A percentile compares a stretch with the other conserved stretches of the same genome.
Conservation (phyloP, 306 rosid genomes). For the Trifolium pratense region DNA sequence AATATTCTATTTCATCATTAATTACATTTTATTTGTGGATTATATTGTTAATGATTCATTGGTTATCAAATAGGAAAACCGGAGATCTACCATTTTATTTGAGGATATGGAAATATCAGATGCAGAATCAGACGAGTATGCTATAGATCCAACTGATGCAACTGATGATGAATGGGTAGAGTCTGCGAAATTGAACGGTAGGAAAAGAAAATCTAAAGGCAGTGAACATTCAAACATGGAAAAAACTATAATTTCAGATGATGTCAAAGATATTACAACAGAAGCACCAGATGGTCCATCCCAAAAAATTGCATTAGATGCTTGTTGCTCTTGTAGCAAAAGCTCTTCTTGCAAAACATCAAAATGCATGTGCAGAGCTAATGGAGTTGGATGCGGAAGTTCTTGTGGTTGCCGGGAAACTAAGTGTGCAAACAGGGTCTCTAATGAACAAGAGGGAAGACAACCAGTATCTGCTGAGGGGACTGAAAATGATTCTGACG, state of each 20-base stretch:
- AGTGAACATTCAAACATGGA: slow-evolving; percentile 49
- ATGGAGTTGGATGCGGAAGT: slow-evolving; percentile 62
- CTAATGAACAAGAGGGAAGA: slow-evolving; percentile 34
- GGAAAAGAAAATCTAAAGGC: slow-evolving; percentile 59
- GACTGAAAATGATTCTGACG: slow-evolving; percentile 44
- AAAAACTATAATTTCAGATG: slow-evolving; percentile 35
- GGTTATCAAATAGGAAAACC: slow-evolving; percentile 59
- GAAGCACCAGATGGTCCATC: slow-evolving; percentile 43
- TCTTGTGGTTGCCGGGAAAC: slow-evolving; percentile 71
- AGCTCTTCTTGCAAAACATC: slow-evolving; percentile 76
- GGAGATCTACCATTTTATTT: slow-evolving; percentile 61
- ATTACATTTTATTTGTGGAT: background rate
- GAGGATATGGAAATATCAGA: slow-evolving; percentile 87
- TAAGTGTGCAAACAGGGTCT: slow-evolving; percentile 73
- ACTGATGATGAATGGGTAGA: slow-evolving; percentile 61
- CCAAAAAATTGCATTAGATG: slow-evolving; percentile 39
- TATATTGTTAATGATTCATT: slow-evolving; percentile 16
- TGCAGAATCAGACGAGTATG: slow-evolving; percentile 62
- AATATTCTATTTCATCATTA: background rate
- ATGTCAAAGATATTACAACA: slow-evolving; percentile 44
- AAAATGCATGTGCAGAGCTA: slow-evolving; percentile 70
- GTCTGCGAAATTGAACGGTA: slow-evolving; percentile 42
- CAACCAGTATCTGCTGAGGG: slow-evolving; percentile 41
- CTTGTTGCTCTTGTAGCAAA: slow-evolving; percentile 86
- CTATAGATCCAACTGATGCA: slow-evolving; percentile 44